A percentile compares a stretch with the other conserved stretches of the same genome.
phyloP scores from a whole-genome alignment of 2,329 filamentous ascomycete species.

The Nigrospora sphaerica region DNA sequence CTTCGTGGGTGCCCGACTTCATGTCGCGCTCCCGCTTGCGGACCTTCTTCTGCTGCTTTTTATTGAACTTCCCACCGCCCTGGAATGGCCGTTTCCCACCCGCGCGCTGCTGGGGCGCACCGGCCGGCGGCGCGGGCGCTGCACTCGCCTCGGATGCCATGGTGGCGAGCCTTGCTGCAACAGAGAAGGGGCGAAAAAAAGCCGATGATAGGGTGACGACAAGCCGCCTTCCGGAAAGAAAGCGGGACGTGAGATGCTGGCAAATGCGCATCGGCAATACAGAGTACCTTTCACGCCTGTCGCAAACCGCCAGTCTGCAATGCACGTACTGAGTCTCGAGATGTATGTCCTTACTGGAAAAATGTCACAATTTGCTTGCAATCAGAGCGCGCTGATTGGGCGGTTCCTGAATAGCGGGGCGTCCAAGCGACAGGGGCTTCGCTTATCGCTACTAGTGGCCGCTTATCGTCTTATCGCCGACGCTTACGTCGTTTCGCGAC shows the following conservation, averaged over 20 bases:
- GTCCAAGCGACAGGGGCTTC: not conserved
- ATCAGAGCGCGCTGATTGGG: not conserved
- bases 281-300: no score
- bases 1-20: conserved; percentile 56
- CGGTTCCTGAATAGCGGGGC: not conserved
- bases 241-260: not conserved
- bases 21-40: conserved; percentile 52
- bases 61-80: conserved; percentile 2
- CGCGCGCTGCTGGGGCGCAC: not conserved
- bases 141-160: no score
- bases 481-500: no score
- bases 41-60: conserved; percentile 37
- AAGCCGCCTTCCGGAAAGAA: conserved; percentile 3
- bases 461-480: no score
- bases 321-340: not conserved
- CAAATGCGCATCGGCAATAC: conserved; percentile 1
- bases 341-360: not conserved
- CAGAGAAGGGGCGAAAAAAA: not conserved
- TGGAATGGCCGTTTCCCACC: conserved; percentile 9
- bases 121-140: not conserved
- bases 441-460: not conserved
- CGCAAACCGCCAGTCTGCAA: no score
- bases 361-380: conserved; percentile 1
- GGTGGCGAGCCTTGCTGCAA: no score
- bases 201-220: not conserved